Evolutionary conservation across 768 basidiomycete genomes (phyloP).

Genomic region (Candolleomyces efflorescens): DNA sequence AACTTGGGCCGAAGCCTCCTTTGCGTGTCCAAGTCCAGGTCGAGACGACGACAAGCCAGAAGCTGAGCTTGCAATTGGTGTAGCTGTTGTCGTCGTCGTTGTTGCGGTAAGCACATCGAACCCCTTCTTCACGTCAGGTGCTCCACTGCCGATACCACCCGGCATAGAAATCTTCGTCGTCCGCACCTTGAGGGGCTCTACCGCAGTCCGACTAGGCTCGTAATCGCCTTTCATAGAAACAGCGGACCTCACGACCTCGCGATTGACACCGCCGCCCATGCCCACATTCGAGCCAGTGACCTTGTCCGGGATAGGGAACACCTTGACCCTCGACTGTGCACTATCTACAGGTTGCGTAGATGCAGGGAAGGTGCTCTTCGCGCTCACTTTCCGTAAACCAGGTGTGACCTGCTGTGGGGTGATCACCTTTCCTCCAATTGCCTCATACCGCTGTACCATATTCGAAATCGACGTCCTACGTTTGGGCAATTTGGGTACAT

Average conservation of each 20-base stretch:
- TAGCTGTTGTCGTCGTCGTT: not conserved
- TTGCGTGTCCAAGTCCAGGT: not conserved
- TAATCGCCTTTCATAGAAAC: constrained; percentile 2
- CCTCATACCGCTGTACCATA: constrained; percentile 82
- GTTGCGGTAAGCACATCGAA: not conserved
- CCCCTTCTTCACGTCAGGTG: not conserved
- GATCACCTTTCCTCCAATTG: constrained; percentile 44
- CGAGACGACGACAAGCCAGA: not conserved
- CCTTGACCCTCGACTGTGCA: constrained; percentile 1
- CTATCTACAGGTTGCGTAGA: constrained; percentile 7
- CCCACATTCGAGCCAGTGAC: not conserved
- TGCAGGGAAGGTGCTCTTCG: not conserved
- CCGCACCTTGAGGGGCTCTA: not conserved
- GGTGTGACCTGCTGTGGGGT: constrained; percentile 16
- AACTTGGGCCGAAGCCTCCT: not conserved
- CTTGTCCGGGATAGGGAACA: constrained; percentile 2
- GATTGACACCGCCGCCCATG: not conserved
- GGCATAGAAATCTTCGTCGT: not conserved
- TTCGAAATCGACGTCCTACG: constrained; percentile 80
- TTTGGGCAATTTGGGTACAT: constrained; percentile 32
- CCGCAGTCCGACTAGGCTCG: constrained; percentile 1
- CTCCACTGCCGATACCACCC: not conserved
- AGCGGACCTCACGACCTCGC: not conserved
- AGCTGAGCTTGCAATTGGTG: not conserved
- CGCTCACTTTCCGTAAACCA: constrained; percentile 9